Percentiles rank a stretch among this genome's conserved stretches.
These are phyloP conservation scores for Tetrahymena borealis DNA, from an alignment of 73 alveolate species.

Conservation along the genomic window DNA sequence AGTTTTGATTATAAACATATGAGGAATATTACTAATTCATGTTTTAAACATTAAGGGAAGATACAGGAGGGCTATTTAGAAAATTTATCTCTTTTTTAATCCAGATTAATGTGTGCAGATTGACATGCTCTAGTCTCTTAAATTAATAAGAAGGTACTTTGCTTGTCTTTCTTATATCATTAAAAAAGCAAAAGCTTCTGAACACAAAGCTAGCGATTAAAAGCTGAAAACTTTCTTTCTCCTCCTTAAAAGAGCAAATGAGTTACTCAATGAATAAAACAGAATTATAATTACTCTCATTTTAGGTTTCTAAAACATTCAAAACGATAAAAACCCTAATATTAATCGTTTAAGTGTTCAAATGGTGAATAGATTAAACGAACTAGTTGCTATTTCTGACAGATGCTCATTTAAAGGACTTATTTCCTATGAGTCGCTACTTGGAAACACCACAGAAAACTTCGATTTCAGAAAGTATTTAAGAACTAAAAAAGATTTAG, in stretches of 20 bases:
- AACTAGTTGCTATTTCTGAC: neutral
- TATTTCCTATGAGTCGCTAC: neutral
- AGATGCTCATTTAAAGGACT: neutral
- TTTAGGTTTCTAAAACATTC: neutral
- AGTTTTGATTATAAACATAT: too few species aligned
- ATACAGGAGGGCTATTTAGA: too few species aligned
- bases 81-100: too few species aligned
- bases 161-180: too few species aligned
- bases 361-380: neutral
- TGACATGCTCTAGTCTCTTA: too few species aligned
- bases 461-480: neutral
- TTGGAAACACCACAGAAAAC: neutral
- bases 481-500: neutral
- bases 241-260: neutral
- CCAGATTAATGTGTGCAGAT: too few species aligned
- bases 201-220: neutral
- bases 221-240: neutral
- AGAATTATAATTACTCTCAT: neutral
- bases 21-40: too few species aligned
- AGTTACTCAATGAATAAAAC: neutral
- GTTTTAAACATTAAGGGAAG: too few species aligned
- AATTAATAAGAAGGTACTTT: too few species aligned
- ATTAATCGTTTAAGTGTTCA: neutral
- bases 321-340: neutral
- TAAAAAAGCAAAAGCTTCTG: neutral